Conservation (phyloP, 192 early-diverging fungal genomes). For the Backusella tarrabulga region DNA sequence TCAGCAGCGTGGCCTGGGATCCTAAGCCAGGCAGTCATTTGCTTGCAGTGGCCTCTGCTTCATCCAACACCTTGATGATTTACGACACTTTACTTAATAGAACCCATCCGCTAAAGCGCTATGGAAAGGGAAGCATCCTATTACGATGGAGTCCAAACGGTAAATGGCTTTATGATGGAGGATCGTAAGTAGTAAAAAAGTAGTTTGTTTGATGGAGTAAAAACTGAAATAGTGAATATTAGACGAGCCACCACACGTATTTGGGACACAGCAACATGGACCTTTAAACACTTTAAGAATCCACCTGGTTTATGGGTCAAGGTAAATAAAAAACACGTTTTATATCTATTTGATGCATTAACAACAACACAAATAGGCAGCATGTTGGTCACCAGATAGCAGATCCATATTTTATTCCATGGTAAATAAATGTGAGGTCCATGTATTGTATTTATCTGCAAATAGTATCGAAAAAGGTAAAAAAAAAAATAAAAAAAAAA, state of each 20-base stretch:
- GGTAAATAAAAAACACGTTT: constrained; percentile 15
- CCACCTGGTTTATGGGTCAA: constrained; percentile 35
- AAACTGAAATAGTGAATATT: not conserved
- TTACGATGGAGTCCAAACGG: constrained; percentile 57
- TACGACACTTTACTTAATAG: constrained; percentile 44
- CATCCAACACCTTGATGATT: constrained; percentile 34
- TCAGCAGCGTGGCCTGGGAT: constrained; percentile 49
- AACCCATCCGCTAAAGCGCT: constrained; percentile 31
- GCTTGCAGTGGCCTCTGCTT: constrained; percentile 40
- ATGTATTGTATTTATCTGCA: constrained; percentile 29
- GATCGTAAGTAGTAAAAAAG: constrained; percentile 30
- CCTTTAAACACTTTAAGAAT: constrained; percentile 17
- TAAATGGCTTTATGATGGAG: constrained; percentile 40
- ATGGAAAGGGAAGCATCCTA: constrained; percentile 33
- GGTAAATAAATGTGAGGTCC: constrained; percentile 38
- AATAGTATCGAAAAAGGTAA: not conserved
- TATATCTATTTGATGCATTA: not conserved
- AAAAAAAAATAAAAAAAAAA: too few relatives aligned
- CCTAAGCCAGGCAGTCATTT: constrained; percentile 47
- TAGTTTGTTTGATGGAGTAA: too few relatives aligned
- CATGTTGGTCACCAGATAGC: constrained; percentile 63
- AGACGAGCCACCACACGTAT: constrained; percentile 40
- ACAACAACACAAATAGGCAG: constrained; percentile 31
- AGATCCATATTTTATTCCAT: constrained; percentile 54
- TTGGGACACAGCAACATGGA: constrained; percentile 54